These are phyloP conservation scores for Bromus sterilis DNA, from an alignment of 176 grass and related monocot species.

Conservation along the genomic window DNA sequence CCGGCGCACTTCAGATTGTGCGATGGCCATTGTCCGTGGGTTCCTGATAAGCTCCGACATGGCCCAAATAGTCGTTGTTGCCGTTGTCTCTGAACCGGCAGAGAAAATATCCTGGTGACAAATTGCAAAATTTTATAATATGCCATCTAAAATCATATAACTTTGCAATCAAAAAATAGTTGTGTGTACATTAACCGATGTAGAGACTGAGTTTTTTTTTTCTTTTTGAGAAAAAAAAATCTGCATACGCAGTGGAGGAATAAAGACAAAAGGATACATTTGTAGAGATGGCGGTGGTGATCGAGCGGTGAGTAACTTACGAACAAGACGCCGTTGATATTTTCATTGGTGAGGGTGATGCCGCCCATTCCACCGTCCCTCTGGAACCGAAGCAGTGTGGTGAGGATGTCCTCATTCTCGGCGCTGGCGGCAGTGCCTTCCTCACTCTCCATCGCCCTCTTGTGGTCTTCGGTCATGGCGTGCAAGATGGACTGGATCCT, in stretches of 20 bases:
- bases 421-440: no score
- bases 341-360: neutral
- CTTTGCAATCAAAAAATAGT: no score
- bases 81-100: conserved; percentile 28
- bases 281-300: no score
- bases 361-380: neutral
- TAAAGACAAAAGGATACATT: no score
- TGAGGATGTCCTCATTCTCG: neutral
- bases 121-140: no score
- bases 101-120: conserved; percentile 26
- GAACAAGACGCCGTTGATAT: neutral
- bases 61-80: conserved; percentile 25
- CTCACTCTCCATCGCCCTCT: neutral
- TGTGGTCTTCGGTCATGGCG: neutral
- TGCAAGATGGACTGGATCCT: neutral
- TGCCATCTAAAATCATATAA: no score
- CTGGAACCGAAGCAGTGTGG: neutral
- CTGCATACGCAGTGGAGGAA: no score
- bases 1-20: conserved; percentile 19
- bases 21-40: neutral
- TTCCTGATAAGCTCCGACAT: neutral
- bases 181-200: no score
- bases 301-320: no score
- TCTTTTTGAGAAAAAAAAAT: no score
- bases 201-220: no score